Evolutionary conservation across 177 flowering plant genomes (phyloP).

Genomic region (Vitis hybrid): DNA sequence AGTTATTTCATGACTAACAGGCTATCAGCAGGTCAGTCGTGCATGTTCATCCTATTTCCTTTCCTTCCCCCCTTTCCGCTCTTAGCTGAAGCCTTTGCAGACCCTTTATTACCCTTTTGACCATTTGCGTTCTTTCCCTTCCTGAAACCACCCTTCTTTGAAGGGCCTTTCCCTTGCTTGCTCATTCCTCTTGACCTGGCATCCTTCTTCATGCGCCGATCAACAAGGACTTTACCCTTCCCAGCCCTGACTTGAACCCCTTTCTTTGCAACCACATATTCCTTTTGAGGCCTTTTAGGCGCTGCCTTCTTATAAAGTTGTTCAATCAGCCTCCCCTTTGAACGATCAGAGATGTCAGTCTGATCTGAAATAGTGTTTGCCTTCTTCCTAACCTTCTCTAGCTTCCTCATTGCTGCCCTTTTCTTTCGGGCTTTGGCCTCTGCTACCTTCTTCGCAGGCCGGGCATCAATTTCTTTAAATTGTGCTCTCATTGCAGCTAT

Average conservation of each 20-base stretch:
- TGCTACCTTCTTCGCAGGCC: conserved; percentile 95
- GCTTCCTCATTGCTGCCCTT: conserved; percentile 63
- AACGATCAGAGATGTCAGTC: conserved; percentile 71
- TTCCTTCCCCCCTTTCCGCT: conserved; percentile 23
- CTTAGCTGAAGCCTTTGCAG: conserved; percentile 27
- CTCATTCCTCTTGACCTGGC: conserved; percentile 46
- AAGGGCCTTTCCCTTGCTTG: conserved; percentile 49
- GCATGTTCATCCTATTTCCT: conserved; percentile 28
- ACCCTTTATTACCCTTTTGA: conserved; percentile 40
- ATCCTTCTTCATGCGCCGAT: conserved; percentile 88
- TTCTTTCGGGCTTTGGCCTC: conserved; percentile 93
- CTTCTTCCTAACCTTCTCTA: conserved; percentile 86
- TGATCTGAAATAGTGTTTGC: conserved; percentile 85
- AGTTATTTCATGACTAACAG: background rate
- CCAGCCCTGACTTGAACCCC: conserved; percentile 78
- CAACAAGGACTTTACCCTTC: conserved; percentile 78
- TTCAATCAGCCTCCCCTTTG: conserved; percentile 78
- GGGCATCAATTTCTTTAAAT: conserved; percentile 84
- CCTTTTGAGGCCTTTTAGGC: conserved; percentile 71
- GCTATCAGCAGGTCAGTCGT: conserved; percentile 16
- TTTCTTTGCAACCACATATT: conserved; percentile 86
- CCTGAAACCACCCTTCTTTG: conserved; percentile 22
- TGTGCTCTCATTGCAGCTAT: conserved; percentile 81
- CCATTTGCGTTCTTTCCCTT: conserved; percentile 40
- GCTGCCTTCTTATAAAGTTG: conserved; percentile 77